phyloP scores from a whole-genome alignment of 2,329 filamentous ascomycete genomes.

The Pyricularia sp. region DNA sequence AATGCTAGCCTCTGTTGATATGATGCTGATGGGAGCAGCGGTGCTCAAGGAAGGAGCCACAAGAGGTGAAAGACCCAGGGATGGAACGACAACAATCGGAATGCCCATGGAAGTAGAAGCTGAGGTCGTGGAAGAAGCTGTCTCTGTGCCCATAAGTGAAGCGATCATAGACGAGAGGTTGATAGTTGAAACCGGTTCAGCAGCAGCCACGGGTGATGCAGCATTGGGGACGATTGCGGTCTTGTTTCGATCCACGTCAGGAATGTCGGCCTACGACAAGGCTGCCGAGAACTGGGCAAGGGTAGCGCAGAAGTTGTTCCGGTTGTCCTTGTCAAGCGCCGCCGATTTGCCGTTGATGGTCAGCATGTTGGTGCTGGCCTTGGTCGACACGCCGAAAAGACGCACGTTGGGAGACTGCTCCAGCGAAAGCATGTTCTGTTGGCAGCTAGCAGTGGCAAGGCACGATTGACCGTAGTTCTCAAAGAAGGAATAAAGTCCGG shows the following conservation, averaged over 20 bases:
- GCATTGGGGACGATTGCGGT: neutral
- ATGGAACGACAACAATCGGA: neutral
- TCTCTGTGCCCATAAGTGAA: constrained; percentile 5
- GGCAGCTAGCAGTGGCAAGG: constrained; percentile 58
- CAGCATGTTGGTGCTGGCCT: constrained; percentile 67
- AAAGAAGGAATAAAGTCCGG: constrained; percentile 74
- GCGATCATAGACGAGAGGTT: constrained; percentile 7
- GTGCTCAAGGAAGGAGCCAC: neutral
- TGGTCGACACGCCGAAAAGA: constrained; percentile 64
- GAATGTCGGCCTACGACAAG: neutral
- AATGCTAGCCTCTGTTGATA: neutral
- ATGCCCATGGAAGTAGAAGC: neutral
- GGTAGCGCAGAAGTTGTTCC: constrained; percentile 56
- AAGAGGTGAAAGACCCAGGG: neutral
- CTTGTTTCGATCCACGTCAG: neutral
- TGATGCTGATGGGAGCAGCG: neutral
- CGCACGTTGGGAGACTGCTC: constrained; percentile 52
- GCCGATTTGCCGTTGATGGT: constrained; percentile 46
- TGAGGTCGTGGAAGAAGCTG: neutral
- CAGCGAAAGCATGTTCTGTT: constrained; percentile 67
- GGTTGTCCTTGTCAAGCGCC: constrained; percentile 50
- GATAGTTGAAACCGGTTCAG: neutral
- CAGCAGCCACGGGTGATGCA: neutral
- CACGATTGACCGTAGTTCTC: constrained; percentile 71
- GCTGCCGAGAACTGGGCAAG: constrained; percentile 38